phyloP scores from a whole-genome alignment of 345 rosid genomes.

The Sonneratia alba region DNA sequence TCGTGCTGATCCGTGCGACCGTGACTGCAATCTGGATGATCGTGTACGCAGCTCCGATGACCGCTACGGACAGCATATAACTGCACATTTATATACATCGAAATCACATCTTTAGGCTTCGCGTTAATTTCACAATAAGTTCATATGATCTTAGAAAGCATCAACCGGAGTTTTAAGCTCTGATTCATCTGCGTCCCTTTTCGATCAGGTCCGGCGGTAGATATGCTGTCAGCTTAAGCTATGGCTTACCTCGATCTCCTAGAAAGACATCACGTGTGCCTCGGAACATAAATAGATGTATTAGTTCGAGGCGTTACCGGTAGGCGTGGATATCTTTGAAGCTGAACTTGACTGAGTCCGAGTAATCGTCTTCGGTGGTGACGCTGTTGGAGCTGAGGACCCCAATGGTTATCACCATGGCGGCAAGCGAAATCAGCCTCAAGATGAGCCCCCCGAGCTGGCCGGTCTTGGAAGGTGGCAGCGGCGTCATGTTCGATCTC shows the following conservation, averaged over 20 bases:
- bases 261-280: too few relatives aligned
- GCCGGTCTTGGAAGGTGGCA: not conserved
- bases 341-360: not conserved
- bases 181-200: not conserved
- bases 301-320: not conserved
- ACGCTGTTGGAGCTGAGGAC: not conserved
- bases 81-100: slow-evolving; percentile 7
- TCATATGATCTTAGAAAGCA: too few relatives aligned
- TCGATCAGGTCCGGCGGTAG: too few relatives aligned
- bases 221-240: too few relatives aligned
- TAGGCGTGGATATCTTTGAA: not conserved
- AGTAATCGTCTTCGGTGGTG: not conserved
- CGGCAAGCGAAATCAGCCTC: not conserved
- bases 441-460: not conserved
- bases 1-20: slow-evolving; percentile 7
- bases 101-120: too few relatives aligned
- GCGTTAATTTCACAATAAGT: too few relatives aligned
- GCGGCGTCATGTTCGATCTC: not conserved
- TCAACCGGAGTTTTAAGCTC: too few relatives aligned
- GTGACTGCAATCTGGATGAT: slow-evolving; percentile 13
- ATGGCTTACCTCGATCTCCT: too few relatives aligned
- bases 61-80: slow-evolving; percentile 23
- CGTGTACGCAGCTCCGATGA: slow-evolving; percentile 21
- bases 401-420: not conserved
- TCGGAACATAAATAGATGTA: too few relatives aligned